Conservation (phyloP, 768 basidiomycete species). For the Guyanaporus albipodus region DNA sequence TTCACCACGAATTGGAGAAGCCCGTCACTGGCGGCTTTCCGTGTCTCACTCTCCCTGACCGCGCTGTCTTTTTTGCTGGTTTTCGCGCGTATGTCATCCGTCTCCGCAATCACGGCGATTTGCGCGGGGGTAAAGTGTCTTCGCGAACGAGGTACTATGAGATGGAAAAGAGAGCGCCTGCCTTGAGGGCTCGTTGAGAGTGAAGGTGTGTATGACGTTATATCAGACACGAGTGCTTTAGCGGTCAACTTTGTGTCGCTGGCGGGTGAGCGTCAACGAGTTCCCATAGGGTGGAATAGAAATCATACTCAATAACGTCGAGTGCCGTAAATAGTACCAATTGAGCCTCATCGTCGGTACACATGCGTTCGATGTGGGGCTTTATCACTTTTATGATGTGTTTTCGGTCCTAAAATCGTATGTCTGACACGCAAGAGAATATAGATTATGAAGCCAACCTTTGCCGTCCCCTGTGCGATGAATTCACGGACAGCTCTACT, state of each 20-base stretch:
- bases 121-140: constrained; percentile 87
- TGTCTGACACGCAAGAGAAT: neutral
- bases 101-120: constrained; percentile 67
- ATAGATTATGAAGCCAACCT: constrained; percentile 40
- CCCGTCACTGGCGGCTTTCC: constrained; percentile 67
- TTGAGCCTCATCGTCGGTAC: constrained; percentile 85
- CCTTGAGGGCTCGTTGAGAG: constrained; percentile 67
- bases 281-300: neutral
- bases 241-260: constrained; percentile 89
- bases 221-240: constrained; percentile 73
- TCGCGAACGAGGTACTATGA: constrained; percentile 75
- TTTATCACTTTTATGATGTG: constrained; percentile 86
- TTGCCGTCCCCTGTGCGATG: constrained; percentile 77
- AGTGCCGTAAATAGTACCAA: constrained; percentile 85
- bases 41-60: constrained; percentile 65
- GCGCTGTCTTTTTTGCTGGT: constrained; percentile 82
- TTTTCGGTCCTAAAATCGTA: constrained; percentile 68
- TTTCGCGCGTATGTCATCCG: constrained; percentile 57
- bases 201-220: constrained; percentile 53
- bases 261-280: constrained; percentile 1
- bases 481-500: constrained; percentile 84
- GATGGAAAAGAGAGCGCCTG: constrained; percentile 77
- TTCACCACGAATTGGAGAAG: constrained; percentile 68
- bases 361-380: constrained; percentile 86
- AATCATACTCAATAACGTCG: constrained; percentile 80